Conservation (phyloP, 305 asterid genomes). For the Fraxinus xanthoxyloides region DNA sequence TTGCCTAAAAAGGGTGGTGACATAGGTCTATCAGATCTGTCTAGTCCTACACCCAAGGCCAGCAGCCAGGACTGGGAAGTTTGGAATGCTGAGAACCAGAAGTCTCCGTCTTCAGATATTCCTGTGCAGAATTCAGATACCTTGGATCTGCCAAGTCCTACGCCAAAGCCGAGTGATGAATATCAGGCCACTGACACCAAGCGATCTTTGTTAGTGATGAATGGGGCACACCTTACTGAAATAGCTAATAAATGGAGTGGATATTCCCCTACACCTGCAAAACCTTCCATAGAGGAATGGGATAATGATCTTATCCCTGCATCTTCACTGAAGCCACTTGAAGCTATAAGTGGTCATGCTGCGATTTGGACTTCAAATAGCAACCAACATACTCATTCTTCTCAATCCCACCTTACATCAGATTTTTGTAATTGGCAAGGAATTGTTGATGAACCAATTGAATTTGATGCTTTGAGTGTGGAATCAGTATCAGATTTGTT, state of each 20-base stretch:
- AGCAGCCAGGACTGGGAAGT: constrained; percentile 24
- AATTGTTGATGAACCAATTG: constrained; percentile 55
- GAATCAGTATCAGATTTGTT: constrained; percentile 72
- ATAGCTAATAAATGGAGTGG: constrained; percentile 64
- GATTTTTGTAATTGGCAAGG: constrained; percentile 52
- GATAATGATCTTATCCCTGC: constrained; percentile 38
- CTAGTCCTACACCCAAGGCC: constrained; percentile 50
- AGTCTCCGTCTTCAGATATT: constrained; percentile 32
- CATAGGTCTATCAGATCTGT: constrained; percentile 34
- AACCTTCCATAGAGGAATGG: constrained; percentile 54
- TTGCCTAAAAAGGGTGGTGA: constrained; percentile 31
- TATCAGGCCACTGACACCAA: constrained; percentile 38
- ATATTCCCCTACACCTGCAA: constrained; percentile 53
- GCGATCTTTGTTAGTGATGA: constrained; percentile 34
- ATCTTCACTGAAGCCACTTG: constrained; percentile 40
- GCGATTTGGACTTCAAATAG: constrained; percentile 30
- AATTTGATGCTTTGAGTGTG: constrained; percentile 65
- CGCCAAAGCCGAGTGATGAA: constrained; percentile 44
- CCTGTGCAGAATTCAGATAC: constrained; percentile 34
- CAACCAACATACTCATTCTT: constrained; percentile 32
- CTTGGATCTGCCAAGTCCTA: constrained; percentile 55
- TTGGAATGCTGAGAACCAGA: constrained; percentile 42
- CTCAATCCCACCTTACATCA: constrained; percentile 38
- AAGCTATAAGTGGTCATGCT: constrained; percentile 33
- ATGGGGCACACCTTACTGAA: constrained; percentile 48